A percentile compares a stretch with the other conserved stretches of the same genome.
Evolutionary conservation across 805 yeast species (phyloP).

Genomic region (Saturnispora gosingensis): DNA sequence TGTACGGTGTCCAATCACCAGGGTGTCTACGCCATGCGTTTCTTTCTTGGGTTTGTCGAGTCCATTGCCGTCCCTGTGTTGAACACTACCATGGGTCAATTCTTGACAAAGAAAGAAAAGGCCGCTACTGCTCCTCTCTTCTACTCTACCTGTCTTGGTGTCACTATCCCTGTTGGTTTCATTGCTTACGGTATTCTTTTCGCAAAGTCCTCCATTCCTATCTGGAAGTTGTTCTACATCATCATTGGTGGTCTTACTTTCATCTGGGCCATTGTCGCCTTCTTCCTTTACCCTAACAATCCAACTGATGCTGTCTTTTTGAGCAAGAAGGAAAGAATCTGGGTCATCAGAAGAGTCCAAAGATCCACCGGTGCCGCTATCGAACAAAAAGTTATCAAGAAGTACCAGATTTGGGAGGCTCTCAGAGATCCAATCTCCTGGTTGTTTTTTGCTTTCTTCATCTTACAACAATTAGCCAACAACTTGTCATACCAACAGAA

Average conservation of each 20-base stretch:
- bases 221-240: slow-evolving; percentile 42
- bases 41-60: slow-evolving; percentile 30
- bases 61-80: slow-evolving; percentile 34
- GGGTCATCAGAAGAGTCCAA: slow-evolving; percentile 34
- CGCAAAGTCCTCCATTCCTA: slow-evolving; percentile 13
- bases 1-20: slow-evolving; percentile 37
- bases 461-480: slow-evolving; percentile 18
- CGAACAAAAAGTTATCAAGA: slow-evolving; percentile 36
- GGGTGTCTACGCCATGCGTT: slow-evolving; percentile 36
- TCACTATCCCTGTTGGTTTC: slow-evolving; percentile 32
- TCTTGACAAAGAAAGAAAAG: slow-evolving; percentile 35
- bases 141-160: slow-evolving; percentile 36
- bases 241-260: slow-evolving; percentile 46
- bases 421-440: slow-evolving; percentile 37
- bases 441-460: slow-evolving; percentile 26
- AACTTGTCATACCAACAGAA: slow-evolving; percentile 17
- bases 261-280: slow-evolving; percentile 25
- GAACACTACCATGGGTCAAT: slow-evolving; percentile 41
- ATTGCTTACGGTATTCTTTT: slow-evolving; percentile 21
- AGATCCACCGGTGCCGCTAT: slow-evolving; percentile 28
- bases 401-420: slow-evolving; percentile 36
- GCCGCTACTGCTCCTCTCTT: slow-evolving; percentile 30
- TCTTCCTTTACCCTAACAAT: slow-evolving; percentile 41
- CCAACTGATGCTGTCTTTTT: slow-evolving; percentile 42
- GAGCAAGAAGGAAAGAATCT: slow-evolving; percentile 27